These are phyloP conservation scores for Mrakia gelida DNA, from an alignment of 768 basidiomycete species.

Conservation along the genomic window DNA sequence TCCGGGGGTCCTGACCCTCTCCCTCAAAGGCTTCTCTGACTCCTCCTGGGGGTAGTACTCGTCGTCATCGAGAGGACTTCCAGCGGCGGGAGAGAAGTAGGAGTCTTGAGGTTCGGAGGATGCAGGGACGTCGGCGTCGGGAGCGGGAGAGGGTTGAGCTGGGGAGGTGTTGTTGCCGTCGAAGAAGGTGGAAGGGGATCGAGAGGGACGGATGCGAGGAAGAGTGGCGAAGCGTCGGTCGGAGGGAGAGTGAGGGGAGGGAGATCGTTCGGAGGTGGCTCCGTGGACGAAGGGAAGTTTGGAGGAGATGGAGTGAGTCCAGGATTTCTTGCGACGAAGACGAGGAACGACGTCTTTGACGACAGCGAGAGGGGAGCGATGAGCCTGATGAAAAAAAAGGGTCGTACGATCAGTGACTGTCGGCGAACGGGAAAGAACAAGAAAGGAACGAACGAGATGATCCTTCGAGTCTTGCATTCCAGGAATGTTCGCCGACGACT, in stretches of 20 bases:
- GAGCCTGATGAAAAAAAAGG: constrained; percentile 46
- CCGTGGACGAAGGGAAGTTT: constrained; percentile 14
- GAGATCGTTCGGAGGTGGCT: not conserved
- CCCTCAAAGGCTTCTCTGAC: constrained; percentile 69
- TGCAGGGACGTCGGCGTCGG: not conserved
- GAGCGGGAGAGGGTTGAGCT: not conserved
- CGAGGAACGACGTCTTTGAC: constrained; percentile 59
- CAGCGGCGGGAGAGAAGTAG: not conserved
- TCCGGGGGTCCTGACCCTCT: constrained; percentile 52
- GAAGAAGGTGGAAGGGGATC: not conserved
- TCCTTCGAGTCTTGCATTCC: constrained; percentile 73
- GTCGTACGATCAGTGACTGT: not conserved
- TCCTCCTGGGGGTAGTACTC: constrained; percentile 57
- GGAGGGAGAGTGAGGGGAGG: constrained; percentile 15
- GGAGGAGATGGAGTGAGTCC: constrained; percentile 16
- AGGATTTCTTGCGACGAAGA: constrained; percentile 19
- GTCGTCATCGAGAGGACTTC: constrained; percentile 47
- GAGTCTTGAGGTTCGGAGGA: not conserved
- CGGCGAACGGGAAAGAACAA: not conserved
- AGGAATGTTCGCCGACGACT: constrained; percentile 74
- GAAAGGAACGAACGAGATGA: constrained; percentile 52
- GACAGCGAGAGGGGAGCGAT: constrained; percentile 86
- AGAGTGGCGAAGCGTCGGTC: constrained; percentile 4
- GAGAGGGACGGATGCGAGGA: constrained; percentile 7
- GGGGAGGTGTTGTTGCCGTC: not conserved